Percentiles rank a stretch among this genome's conserved stretches.
phyloP scores from a whole-genome alignment of 2,329 filamentous ascomycete genomes.

The Graphilbum ipis-grandicollis region DNA sequence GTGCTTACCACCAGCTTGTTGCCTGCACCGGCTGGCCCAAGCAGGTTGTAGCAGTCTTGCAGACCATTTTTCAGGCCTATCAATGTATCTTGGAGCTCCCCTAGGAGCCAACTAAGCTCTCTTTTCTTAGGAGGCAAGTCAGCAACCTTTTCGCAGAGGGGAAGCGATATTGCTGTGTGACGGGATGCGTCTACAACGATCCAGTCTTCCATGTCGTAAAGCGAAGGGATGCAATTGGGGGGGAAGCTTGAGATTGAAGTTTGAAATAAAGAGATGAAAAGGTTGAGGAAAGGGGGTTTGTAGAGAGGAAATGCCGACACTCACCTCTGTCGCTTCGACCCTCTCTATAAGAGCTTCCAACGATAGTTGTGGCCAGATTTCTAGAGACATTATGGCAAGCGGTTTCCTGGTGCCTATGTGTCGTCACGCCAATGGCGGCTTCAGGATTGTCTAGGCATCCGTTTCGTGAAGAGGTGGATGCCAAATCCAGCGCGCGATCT shows the following conservation, averaged over 20 bases:
- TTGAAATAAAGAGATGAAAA: not conserved
- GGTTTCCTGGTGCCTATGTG: not conserved
- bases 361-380: slow-evolving; percentile 38
- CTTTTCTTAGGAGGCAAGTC: slow-evolving; percentile 19
- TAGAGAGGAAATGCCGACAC: slow-evolving; percentile 8
- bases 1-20: slow-evolving; percentile 84
- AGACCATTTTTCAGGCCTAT: slow-evolving; percentile 45
- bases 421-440: not conserved
- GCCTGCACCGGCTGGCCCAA: slow-evolving; percentile 70
- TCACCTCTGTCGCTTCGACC: slow-evolving; percentile 32
- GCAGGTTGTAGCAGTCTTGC: slow-evolving; percentile 73
- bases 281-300: not conserved
- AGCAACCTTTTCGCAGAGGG: slow-evolving; percentile 10
- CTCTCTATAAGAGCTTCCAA: slow-evolving; percentile 31
- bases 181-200: not conserved
- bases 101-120: slow-evolving; percentile 37
- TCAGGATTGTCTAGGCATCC: not conserved
- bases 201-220: not conserved
- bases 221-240: no score
- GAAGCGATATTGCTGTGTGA: not conserved
- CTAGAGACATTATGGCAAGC: slow-evolving; percentile 33
- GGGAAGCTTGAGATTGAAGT: no score
- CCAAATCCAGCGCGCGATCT: no score
- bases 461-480: not conserved
- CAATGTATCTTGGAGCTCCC: slow-evolving; percentile 30